Evolutionary conservation across 202 grass and related monocot species (phyloP).

Genomic region (Panicum hallii): DNA sequence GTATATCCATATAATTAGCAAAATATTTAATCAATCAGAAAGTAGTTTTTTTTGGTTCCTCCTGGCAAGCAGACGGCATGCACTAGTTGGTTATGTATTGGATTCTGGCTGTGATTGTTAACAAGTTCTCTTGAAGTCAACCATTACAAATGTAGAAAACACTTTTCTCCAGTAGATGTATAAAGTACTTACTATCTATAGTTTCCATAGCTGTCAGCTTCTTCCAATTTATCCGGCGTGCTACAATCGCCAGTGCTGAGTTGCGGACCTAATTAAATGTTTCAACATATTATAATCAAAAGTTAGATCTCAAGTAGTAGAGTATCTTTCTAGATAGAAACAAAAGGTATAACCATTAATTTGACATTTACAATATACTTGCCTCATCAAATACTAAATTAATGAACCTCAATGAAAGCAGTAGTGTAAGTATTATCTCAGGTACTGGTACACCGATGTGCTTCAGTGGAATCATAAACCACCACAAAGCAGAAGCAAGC

Average conservation of each 20-base stretch:
- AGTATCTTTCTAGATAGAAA: conserved; percentile 18
- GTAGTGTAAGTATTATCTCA: conserved; percentile 89
- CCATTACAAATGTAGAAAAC: conserved; percentile 30
- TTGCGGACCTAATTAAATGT: conserved; percentile 72
- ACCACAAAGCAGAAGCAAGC: conserved; percentile 92
- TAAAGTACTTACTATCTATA: conserved; percentile 76
- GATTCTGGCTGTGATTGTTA: neutral
- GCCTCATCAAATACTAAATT: conserved; percentile 98
- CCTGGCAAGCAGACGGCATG: neutral
- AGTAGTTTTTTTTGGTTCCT: neutral
- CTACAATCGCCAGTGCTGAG: conserved; percentile 83
- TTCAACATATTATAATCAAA: conserved; percentile 31
- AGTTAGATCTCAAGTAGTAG: conserved; percentile 48
- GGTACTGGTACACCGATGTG: conserved; percentile 76
- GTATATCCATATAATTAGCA: neutral
- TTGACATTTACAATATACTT: conserved; percentile 47
- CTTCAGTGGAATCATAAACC: conserved; percentile 90
- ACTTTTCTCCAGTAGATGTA: conserved; percentile 12
- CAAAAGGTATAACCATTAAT: conserved; percentile 34
- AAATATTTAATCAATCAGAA: neutral
- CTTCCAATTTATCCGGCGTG: conserved; percentile 80
- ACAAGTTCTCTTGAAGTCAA: neutral
- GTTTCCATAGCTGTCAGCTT: conserved; percentile 75
- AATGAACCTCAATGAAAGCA: conserved; percentile 96
- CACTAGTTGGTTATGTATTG: neutral